Conservation (phyloP, 352 stramenopile genomes). For the Phytophthora uliginosa region DNA sequence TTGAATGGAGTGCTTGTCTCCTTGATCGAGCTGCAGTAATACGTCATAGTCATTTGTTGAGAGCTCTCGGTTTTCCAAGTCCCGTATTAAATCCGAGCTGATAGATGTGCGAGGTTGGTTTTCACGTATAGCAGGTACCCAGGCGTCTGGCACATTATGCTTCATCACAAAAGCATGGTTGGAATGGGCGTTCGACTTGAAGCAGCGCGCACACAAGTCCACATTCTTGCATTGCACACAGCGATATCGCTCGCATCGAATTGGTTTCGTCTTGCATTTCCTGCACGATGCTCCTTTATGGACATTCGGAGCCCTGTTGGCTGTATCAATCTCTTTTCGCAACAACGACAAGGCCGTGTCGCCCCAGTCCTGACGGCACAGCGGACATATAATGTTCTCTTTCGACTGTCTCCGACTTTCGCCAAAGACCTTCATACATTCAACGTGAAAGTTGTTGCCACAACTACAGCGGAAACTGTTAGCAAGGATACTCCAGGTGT, state of each 20-base stretch:
- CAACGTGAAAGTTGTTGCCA: conserved; percentile 44
- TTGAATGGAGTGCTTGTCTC: conserved; percentile 70
- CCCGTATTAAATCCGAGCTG: conserved; percentile 54
- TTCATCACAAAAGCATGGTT: conserved; percentile 85
- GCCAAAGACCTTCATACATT: conserved; percentile 85
- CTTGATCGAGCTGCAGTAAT: conserved; percentile 74
- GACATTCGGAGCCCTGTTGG: conserved; percentile 79
- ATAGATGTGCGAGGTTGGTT: conserved; percentile 35
- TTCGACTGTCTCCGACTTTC: conserved; percentile 86
- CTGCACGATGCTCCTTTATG: conserved; percentile 74
- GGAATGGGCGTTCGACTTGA: conserved; percentile 68
- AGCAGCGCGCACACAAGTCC: conserved; percentile 82
- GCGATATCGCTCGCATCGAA: conserved; percentile 82
- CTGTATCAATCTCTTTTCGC: conserved; percentile 79
- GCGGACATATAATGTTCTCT: conserved; percentile 85
- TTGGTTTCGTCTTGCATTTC: conserved; percentile 82
- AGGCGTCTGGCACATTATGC: conserved; percentile 64
- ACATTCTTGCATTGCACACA: conserved; percentile 85
- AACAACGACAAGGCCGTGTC: conserved; percentile 66
- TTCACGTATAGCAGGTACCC: conserved; percentile 60
- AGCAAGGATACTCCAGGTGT: neutral
- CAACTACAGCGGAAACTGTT: conserved; percentile 30
- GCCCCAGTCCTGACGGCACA: conserved; percentile 88
- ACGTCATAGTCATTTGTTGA: conserved; percentile 90
- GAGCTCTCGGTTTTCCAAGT: conserved; percentile 79